Base-by-base conservation (phyloP, 2,329 filamentous ascomycete genomes). In the Lecanoromycetidae sp. region DNA sequence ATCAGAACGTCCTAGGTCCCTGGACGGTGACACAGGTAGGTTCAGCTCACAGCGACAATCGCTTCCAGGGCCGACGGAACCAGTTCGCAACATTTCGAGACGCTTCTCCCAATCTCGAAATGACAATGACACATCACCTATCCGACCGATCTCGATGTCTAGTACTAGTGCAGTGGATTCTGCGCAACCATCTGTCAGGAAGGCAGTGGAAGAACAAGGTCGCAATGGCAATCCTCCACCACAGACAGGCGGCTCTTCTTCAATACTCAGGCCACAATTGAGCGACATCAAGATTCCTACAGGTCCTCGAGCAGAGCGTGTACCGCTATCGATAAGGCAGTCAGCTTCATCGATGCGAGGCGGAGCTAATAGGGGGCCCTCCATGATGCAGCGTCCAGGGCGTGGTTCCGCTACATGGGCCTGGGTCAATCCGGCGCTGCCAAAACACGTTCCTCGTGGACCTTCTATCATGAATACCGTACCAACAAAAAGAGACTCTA, bases 381-480 rank as follows among this genome's bases (percentile, higher is more conserved):
- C 48, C 32, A 46, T 46, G 44, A 44, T 43, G 34, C 39, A 25
- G 43, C 33, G 34, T 22, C 25, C 44, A 25, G 46, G 32, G 20
- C 44, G 44, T n/a, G 33, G 49, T 3, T 37, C 37, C 23, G 25
- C 32, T 15, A 42, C 39, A 29, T 54, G 44, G 44, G 42, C 44
- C 12, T 54, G 52, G 52, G 41, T 48, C n/a, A 49, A 51, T 22
- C 52, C 45, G 32, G 35, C 47, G 23, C 27, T 42, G 8, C 38
- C 38, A 3, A 40, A 42, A 37, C 39, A 45, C 32, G 27, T 41
- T 26, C 50, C 47, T 6, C 49, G 52, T 15, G 53, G 42, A 7
- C 53, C 53, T 23, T 47, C 44, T 23, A 55, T 55, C 26, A 55
- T 55, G 53, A 55, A 52, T 5, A 50, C 35, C 7, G 46, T 53